Evolutionary conservation across 192 early-diverging fungal genomes (phyloP).

Genomic region (Backusella parvicylindrica): DNA sequence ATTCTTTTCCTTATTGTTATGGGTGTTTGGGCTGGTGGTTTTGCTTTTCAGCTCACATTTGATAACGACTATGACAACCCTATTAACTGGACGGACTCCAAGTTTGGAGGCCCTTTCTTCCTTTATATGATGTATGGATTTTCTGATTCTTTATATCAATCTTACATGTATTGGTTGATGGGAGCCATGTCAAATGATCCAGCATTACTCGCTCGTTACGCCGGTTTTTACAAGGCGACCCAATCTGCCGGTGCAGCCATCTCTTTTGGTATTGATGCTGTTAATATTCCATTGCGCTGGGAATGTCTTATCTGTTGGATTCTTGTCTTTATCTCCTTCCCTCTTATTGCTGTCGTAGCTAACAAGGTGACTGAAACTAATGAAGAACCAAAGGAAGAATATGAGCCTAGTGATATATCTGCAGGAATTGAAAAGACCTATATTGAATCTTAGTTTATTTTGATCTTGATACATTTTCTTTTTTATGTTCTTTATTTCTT

Average conservation of each 20-base stretch:
- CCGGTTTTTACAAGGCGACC: slow-evolving; percentile 86
- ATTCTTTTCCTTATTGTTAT: slow-evolving; percentile 15
- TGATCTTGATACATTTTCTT: too few species aligned
- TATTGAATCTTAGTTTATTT: too few species aligned
- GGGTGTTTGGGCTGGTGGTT: slow-evolving; percentile 26
- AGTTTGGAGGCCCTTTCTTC: slow-evolving; percentile 30
- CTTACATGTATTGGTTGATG: slow-evolving; percentile 45
- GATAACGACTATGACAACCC: slow-evolving; percentile 36
- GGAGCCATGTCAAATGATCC: slow-evolving; percentile 44
- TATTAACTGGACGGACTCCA: slow-evolving; percentile 43
- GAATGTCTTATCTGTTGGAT: slow-evolving; percentile 50
- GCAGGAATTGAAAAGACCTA: too few species aligned
- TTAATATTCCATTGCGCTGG: slow-evolving; percentile 18
- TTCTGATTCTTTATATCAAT: slow-evolving; percentile 78
- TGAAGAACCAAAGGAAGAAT: not conserved
- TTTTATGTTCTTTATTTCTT: too few species aligned
- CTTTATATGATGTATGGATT: slow-evolving; percentile 76
- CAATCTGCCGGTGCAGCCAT: slow-evolving; percentile 77
- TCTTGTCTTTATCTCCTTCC: slow-evolving; percentile 45
- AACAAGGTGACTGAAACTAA: slow-evolving; percentile 44
- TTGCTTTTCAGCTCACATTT: slow-evolving; percentile 29
- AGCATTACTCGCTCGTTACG: slow-evolving; percentile 62
- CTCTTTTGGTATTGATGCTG: slow-evolving; percentile 67
- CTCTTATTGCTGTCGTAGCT: slow-evolving; percentile 45
- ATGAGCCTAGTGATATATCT: too few species aligned